phyloP scores from a whole-genome alignment of 2,329 filamentous ascomycete species.

The Sordariomycetes sp. region DNA sequence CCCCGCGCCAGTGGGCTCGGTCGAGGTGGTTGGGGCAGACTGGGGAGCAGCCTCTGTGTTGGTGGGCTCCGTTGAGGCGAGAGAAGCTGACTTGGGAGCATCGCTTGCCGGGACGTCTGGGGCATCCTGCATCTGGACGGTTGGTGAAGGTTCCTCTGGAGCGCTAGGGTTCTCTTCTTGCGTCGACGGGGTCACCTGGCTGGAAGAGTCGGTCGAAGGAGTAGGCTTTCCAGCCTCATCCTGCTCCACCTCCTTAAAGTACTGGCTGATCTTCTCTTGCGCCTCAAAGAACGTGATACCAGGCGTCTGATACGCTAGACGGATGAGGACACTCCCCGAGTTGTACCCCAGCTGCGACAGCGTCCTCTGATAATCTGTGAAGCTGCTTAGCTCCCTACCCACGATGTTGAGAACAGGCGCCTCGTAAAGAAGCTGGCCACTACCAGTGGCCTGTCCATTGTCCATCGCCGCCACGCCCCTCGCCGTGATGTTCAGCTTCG shows the following conservation, averaged over 20 bases:
- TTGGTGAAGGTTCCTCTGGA: background rate
- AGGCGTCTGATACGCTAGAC: constrained; percentile 64
- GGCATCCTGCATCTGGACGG: background rate
- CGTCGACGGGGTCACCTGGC: constrained; percentile 6
- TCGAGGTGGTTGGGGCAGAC: background rate
- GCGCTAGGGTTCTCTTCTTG: constrained; percentile 1
- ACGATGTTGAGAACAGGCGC: constrained; percentile 74
- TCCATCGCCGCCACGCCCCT: constrained; percentile 56
- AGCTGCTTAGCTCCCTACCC: constrained; percentile 63
- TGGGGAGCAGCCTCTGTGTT: constrained; percentile 3
- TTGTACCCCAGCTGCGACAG: constrained; percentile 79
- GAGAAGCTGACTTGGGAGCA: background rate
- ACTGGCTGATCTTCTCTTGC: constrained; percentile 65
- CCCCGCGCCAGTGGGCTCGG: constrained; percentile 9
- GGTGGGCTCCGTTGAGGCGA: constrained; percentile 6
- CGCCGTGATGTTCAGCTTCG: constrained; percentile 68
- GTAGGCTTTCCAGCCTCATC: constrained; percentile 5
- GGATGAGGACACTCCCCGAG: constrained; percentile 66
- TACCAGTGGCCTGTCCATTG: constrained; percentile 36
- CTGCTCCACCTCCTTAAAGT: constrained; percentile 42
- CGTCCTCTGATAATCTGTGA: constrained; percentile 79
- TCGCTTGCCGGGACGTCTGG: constrained; percentile 8
- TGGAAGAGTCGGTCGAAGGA: constrained; percentile 9
- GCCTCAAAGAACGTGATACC: constrained; percentile 73
- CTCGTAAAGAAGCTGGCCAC: constrained; percentile 78